Evolutionary conservation across 768 basidiomycete genomes (phyloP), one percentile per base, ranked within the genome.

Genomic region (Termitomyces sp.): DNA sequence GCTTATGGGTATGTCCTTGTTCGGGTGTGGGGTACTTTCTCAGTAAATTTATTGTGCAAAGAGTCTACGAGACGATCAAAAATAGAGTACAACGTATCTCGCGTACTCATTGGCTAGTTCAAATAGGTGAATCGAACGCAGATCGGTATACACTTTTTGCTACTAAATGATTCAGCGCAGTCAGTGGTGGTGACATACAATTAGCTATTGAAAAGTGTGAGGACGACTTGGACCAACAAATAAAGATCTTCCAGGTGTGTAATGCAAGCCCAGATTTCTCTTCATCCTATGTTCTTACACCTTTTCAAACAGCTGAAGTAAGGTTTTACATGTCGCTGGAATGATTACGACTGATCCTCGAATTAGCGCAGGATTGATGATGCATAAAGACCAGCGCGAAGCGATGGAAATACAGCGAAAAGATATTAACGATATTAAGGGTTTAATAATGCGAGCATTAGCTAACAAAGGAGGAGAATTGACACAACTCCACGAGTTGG

Each of bases 131-230:
- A 76, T 56, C 19, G 38, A 41, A 8, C n/a, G 26, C 37, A 26
- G 10, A 40, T 19, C 26, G 38, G 19, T 26, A 12, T 17, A 33
- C 31, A 19, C 28, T 41, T 2, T 5, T 7, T 41, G 11, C 6
- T 28, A 12, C n/a, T 28, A 5, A 51, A 51, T 11, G 11, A 28
- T n/a, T 33, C 8, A 19, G 21, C 28, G 4, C 38, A 83, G 82
- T 78, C 31, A 80, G 73, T 53, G 76, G 68, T 28, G 64, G 65
- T 1, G 78, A 80, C 21, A 81, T 83, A 38, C 74, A 69, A 50
- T 68, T 74, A n/a, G 75, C 75, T 6, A 71, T 83, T 38, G 74
- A 76, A 42, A 66, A 64, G 52, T 82, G 75, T 56, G 64, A 73
- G 37, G 62, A 63, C 15, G 78, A 82, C 19, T 67, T 83, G 30